Conservation (phyloP, 2,329 filamentous ascomycete genomes). For the Eutypella sp. region DNA sequence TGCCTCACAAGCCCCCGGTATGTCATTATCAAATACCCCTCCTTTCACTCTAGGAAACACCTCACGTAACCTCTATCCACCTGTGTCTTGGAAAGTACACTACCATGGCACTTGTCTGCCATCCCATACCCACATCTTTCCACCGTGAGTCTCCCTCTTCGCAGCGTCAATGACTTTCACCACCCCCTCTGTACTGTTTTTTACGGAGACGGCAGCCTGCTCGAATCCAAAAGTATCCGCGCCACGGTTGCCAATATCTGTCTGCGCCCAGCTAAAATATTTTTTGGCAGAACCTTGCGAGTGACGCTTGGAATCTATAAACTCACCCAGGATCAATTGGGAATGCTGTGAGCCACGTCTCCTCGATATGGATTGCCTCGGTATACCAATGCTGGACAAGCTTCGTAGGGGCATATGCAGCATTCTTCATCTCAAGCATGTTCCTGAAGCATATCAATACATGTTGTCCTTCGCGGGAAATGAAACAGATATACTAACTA, state of each 20-base stretch:
- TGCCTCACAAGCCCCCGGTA: too few relatives aligned
- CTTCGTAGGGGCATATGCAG: constrained; percentile 40
- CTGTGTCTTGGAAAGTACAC: background rate
- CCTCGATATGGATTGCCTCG: constrained; percentile 23
- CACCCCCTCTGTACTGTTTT: constrained; percentile 30
- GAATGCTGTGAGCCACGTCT: constrained; percentile 24
- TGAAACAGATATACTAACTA: too few relatives aligned
- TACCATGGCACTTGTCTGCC: constrained; percentile 3
- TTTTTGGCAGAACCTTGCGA: background rate
- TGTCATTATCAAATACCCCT: too few relatives aligned
- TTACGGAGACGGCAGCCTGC: constrained; percentile 28
- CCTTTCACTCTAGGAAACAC: too few relatives aligned
- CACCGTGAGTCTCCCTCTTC: constrained; percentile 5
- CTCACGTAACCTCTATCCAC: background rate
- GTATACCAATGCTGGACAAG: constrained; percentile 25
- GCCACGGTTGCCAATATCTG: constrained; percentile 32
- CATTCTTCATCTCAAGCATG: constrained; percentile 18
- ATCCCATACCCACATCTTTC: constrained; percentile 3
- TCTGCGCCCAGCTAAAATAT: constrained; percentile 31
- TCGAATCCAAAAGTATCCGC: constrained; percentile 26
- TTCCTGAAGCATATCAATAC: constrained; percentile 1
- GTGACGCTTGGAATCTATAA: background rate
- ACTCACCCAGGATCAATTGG: constrained; percentile 25
- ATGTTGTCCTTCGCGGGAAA: too few relatives aligned
- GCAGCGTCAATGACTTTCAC: constrained; percentile 12